Percentiles rank a stretch among this genome's conserved stretches.
These are phyloP conservation scores for Solanum chilense DNA, from an alignment of 257 asterid species.

Conservation along the genomic window DNA sequence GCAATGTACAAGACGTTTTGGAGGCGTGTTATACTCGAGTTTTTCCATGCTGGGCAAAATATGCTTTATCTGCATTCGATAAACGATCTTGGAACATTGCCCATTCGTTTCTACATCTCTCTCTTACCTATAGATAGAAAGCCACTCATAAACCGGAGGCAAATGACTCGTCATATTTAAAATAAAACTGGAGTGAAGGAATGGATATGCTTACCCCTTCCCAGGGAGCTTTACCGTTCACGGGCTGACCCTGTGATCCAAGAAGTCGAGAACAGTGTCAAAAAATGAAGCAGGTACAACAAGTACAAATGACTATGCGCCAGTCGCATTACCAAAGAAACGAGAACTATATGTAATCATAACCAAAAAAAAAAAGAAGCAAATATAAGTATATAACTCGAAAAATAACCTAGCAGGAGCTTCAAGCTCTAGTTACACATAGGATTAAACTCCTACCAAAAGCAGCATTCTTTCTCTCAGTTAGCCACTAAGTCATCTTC, in stretches of 20 bases:
- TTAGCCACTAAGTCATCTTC: neutral
- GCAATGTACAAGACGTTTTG: neutral
- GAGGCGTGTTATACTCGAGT: neutral
- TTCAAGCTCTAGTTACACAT: neutral
- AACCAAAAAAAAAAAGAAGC: neutral
- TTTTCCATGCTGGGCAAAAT: slow-evolving; percentile 44
- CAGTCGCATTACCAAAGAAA: neutral
- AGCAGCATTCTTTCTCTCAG: neutral
- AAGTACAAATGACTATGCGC: neutral
- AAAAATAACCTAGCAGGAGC: neutral
- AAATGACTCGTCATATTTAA: neutral
- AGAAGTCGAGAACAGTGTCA: neutral
- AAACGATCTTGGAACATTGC: slow-evolving; percentile 92
- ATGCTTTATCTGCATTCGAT: slow-evolving; percentile 70
- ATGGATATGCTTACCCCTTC: slow-evolving; percentile 65
- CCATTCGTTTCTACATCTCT: slow-evolving; percentile 92
- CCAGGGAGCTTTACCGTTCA: slow-evolving; percentile 85
- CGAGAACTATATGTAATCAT: neutral
- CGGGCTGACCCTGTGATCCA: slow-evolving; percentile 63
- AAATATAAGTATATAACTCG: neutral
- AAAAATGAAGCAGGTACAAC: neutral
- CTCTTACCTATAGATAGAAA: slow-evolving; percentile 56
- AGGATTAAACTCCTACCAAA: neutral
- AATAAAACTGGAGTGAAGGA: neutral
- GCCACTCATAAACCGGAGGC: neutral